Evolutionary conservation across 495 filamentous ascomycete genomes (phyloP).

Genomic region (Tuber calosporum): DNA sequence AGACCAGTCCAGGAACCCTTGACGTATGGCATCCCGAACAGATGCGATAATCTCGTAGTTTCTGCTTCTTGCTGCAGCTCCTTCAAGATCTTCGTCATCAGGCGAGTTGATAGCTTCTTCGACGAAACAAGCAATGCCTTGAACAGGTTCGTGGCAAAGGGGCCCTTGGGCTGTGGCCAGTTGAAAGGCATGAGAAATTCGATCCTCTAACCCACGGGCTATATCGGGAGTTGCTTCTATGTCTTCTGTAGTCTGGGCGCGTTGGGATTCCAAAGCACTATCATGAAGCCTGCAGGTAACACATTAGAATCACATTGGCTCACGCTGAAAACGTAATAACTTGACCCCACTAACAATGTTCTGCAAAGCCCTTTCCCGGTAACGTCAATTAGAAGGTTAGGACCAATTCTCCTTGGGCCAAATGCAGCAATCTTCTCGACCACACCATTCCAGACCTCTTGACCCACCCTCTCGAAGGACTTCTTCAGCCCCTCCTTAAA

Average conservation of each 20-base stretch:
- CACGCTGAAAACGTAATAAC: neutral
- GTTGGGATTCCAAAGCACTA: constrained; percentile 6
- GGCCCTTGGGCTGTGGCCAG: constrained; percentile 83
- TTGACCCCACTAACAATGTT: constrained; percentile 55
- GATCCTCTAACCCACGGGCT: constrained; percentile 74
- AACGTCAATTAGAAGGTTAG: constrained; percentile 82
- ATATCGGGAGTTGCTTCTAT: constrained; percentile 51
- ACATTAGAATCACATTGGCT: neutral
- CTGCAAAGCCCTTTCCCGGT: constrained; percentile 66
- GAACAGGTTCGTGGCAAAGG: constrained; percentile 86
- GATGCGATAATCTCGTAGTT: constrained; percentile 88
- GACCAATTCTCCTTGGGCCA: constrained; percentile 74
- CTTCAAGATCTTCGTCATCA: constrained; percentile 52
- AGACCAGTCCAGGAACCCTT: constrained; percentile 91
- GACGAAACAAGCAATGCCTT: constrained; percentile 85
- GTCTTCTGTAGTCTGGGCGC: constrained; percentile 9
- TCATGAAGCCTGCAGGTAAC: constrained; percentile 17
- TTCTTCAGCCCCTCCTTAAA: constrained; percentile 65
- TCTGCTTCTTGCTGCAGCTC: constrained; percentile 67
- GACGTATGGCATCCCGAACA: constrained; percentile 72
- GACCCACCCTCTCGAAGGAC: constrained; percentile 59
- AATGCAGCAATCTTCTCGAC: constrained; percentile 82
- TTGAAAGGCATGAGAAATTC: constrained; percentile 87
- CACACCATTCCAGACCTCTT: constrained; percentile 67
- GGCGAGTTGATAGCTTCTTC: constrained; percentile 62